Evolutionary conservation across 2,329 filamentous ascomycete species (phyloP).

Genomic region (Fusarium napiforme): DNA sequence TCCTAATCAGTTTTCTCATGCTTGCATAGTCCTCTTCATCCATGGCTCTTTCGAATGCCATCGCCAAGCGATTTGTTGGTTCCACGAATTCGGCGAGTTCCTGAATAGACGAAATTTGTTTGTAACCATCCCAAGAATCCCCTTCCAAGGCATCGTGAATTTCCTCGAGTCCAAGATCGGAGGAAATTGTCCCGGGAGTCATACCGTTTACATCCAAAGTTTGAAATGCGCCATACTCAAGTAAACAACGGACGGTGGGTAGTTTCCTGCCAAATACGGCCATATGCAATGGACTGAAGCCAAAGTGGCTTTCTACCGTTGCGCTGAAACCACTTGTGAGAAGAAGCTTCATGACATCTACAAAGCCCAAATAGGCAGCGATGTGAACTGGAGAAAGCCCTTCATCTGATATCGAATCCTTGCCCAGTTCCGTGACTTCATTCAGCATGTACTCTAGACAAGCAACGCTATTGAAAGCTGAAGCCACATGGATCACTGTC

Average conservation of each 20-base stretch:
- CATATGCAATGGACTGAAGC: neutral
- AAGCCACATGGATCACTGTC: neutral
- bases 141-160: neutral
- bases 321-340: neutral
- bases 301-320: neutral
- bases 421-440: neutral
- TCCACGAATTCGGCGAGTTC: neutral
- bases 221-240: neutral
- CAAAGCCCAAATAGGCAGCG: neutral
- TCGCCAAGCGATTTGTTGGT: neutral
- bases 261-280: neutral
- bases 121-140: rapidly evolving
- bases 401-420: neutral
- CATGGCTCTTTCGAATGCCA: neutral
- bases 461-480: neutral
- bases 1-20: constrained; percentile 41
- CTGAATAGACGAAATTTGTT: too few species aligned
- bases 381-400: constrained; percentile 5
- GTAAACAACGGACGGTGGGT: neutral
- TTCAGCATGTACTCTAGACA: neutral
- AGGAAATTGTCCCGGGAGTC: neutral
- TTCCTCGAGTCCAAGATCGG: neutral
- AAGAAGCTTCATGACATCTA: neutral
- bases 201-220: neutral
- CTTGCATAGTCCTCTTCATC: neutral